Conservation (phyloP, 768 basidiomycete genomes). For the Sporobolomyces phaffii region DNA sequence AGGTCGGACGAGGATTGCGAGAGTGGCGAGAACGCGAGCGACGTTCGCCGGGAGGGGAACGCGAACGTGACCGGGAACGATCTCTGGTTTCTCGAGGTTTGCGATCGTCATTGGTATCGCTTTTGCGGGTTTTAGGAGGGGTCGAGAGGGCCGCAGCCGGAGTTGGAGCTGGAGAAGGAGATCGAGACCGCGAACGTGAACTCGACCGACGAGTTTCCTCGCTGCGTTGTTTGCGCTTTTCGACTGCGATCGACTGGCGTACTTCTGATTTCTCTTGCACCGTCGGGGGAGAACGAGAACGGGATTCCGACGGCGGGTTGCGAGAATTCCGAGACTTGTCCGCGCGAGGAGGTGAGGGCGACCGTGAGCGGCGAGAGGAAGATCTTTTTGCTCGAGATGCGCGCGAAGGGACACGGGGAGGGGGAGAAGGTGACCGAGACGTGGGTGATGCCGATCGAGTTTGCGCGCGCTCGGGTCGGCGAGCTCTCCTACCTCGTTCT, state of each 20-base stretch:
- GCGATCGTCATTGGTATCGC: too few relatives aligned
- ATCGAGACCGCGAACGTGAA: not conserved
- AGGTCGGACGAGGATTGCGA: too few relatives aligned
- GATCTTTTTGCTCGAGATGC: not conserved
- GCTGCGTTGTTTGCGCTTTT: not conserved
- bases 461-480: not conserved
- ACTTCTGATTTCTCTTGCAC: not conserved
- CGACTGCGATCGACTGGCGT: not conserved
- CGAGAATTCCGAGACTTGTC: not conserved
- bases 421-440: slow-evolving; percentile 7
- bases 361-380: not conserved
- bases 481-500: slow-evolving; percentile 3
- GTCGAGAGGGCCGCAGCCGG: too few relatives aligned
- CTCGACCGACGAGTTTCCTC: not conserved
- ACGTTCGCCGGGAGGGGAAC: too few relatives aligned
- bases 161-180: not conserved
- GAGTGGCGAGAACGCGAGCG: too few relatives aligned
- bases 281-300: not conserved
- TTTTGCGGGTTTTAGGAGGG: too few relatives aligned
- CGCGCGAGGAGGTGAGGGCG: slow-evolving; percentile 4
- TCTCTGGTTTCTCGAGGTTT: too few relatives aligned
- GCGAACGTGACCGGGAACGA: too few relatives aligned
- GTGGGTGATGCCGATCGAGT: too few relatives aligned
- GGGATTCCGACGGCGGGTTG: not conserved
- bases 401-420: not conserved